Conservation (phyloP, 1,284 basidiomycete genomes). For the Anthracocystis panici-leucophaei region DNA sequence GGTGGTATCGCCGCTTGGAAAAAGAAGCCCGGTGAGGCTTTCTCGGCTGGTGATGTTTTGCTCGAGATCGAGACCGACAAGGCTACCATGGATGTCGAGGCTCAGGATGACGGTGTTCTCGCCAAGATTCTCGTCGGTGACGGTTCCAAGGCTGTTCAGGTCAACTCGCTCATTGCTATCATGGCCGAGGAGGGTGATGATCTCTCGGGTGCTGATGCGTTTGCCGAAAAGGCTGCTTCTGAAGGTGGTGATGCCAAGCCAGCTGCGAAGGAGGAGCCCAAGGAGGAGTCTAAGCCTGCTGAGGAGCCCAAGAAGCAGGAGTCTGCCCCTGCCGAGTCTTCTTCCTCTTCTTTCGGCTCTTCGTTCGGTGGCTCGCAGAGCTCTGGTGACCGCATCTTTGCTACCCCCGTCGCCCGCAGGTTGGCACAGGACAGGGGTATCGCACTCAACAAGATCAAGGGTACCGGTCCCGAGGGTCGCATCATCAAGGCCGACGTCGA, state of each 20-base stretch:
- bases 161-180: slow-evolving; percentile 70
- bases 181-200: slow-evolving; percentile 71
- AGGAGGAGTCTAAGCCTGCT: slow-evolving; percentile 48
- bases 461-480: slow-evolving; percentile 91
- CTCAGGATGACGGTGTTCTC: slow-evolving; percentile 71
- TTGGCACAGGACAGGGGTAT: slow-evolving; percentile 95
- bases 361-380: slow-evolving; percentile 47
- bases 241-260: slow-evolving; percentile 63
- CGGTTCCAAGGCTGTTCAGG: slow-evolving; percentile 68
- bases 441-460: slow-evolving; percentile 90
- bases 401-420: slow-evolving; percentile 94
- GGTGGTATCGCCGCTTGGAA: slow-evolving; percentile 98
- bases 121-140: slow-evolving; percentile 69
- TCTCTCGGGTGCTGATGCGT: slow-evolving; percentile 76
- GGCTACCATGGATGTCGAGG: slow-evolving; percentile 71
- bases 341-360: slow-evolving; percentile 20
- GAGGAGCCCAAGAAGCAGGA: slow-evolving; percentile 60
- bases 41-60: slow-evolving; percentile 88
- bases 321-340: slow-evolving; percentile 28
- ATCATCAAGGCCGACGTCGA: slow-evolving; percentile 95
- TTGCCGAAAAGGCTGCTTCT: slow-evolving; percentile 76
- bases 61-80: slow-evolving; percentile 81
- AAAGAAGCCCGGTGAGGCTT: slow-evolving; percentile 92
- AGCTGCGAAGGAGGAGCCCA: slow-evolving; percentile 61
- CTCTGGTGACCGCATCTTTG: slow-evolving; percentile 77